Evolutionary conservation across 164 flowering plant genomes (phyloP), one percentile per base, ranked within the genome.

Genomic region (Umbilicus rupestris): DNA sequence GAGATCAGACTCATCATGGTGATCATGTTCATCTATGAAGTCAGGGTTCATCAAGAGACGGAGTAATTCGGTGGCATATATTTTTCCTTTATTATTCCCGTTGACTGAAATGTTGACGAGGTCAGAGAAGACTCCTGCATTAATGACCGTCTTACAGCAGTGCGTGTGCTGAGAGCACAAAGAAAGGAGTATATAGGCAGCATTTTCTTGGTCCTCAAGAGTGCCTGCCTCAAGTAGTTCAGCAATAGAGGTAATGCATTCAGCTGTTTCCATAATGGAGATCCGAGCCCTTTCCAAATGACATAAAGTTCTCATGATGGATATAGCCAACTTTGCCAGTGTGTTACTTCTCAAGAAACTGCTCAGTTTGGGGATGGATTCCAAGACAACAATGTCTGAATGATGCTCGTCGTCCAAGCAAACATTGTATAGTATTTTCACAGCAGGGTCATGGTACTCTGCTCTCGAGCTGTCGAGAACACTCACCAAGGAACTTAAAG

Each of bases 201-300:
- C 88, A 70, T 80, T 78, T 70, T 90, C 98, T 74, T 89, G 89
- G 35, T 83, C 85, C 67, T 86, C 84, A 19, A 19, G 57, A 66
- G 69, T 77, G 29, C 80, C 85, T 7, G 30, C 62, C 44, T 85
- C 97, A 33, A 93, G 92, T 37, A 85, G 68, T 70, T 78, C 79
- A 9, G 74, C 83, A 42, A 90, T 67, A 64, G 87, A 78, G 63
- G 80, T 69, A 14, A 93, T 76, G 71, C 90, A 90, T n/a, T 86
- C 90, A 33, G 73, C 42, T 20, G 95, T 81, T 73, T 79, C 86
- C 62, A 74, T 80, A 39, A 90, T 63, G 12, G 76, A 74, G 46
- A 70, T 63, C 72, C 83, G 78, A 59, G 78, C 86, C 66, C 72
- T 84, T 68, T 84, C 81, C 24, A 45, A 74, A 62, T 76, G 33